A percentile compares a stretch with the other conserved stretches of the same genome.
Conservation (phyloP, 192 early-diverging fungal genomes). For the Podila clonocystis region DNA sequence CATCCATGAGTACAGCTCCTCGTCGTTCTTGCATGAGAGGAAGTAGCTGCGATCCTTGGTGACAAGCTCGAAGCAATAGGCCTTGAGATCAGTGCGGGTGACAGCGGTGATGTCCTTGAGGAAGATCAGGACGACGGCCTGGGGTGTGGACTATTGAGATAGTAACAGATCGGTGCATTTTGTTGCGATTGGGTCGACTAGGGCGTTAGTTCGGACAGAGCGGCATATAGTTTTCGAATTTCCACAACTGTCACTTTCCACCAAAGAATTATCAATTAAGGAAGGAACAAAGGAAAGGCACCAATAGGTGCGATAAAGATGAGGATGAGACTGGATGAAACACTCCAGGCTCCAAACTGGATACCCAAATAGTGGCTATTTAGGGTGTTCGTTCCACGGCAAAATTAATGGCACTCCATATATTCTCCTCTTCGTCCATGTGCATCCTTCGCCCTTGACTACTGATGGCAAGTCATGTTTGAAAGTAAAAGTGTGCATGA, state of each 20-base stretch:
- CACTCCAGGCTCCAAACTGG: too few relatives aligned
- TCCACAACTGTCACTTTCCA: too few relatives aligned
- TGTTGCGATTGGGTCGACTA: background rate
- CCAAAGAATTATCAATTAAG: too few relatives aligned
- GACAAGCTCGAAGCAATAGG: constrained; percentile 93
- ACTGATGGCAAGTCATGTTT: background rate
- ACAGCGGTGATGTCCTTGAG: constrained; percentile 93
- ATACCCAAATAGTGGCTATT: too few relatives aligned
- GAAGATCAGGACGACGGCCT: constrained; percentile 89
- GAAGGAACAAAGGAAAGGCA: too few relatives aligned
- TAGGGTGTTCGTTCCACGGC: background rate
- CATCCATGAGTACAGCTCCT: constrained; percentile 98
- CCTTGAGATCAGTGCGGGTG: constrained; percentile 87
- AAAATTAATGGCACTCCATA: background rate
- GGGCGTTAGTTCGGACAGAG: background rate
- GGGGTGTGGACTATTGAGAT: constrained; percentile 74
- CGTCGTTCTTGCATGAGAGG: constrained; percentile 92
- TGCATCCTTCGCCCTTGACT: too few relatives aligned
- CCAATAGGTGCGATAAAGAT: too few relatives aligned
- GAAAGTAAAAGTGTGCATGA: background rate
- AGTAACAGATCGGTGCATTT: background rate
- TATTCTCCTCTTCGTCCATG: background rate
- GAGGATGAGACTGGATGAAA: too few relatives aligned
- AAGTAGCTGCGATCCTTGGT: constrained; percentile 96
- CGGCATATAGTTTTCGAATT: background rate